These are phyloP conservation scores for Cyamopsis tetragonoloba DNA, from an alignment of 306 rosid genomes.

Conservation along the genomic window DNA sequence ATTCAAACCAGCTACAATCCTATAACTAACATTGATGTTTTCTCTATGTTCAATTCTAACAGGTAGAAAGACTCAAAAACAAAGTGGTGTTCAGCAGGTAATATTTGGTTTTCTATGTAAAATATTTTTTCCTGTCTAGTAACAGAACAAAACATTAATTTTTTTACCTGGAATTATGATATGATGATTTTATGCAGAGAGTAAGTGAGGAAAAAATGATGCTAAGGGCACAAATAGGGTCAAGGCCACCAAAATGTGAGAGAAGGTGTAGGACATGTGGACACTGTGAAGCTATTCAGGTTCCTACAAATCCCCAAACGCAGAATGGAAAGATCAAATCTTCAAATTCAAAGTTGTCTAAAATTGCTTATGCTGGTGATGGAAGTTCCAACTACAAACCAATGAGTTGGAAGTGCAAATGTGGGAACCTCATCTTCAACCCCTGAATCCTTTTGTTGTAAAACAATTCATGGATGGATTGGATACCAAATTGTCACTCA, in stretches of 20 bases:
- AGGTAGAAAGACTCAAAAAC: slow-evolving; percentile 51
- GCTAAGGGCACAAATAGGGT: slow-evolving; percentile 61
- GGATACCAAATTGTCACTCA: slow-evolving; percentile 21
- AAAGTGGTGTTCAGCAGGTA: slow-evolving; percentile 40
- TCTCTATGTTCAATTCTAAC: slow-evolving; percentile 37
- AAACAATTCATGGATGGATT: neutral
- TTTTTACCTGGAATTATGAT: neutral
- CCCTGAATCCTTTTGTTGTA: slow-evolving; percentile 39
- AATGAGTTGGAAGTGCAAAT: slow-evolving; percentile 97
- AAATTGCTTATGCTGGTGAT: slow-evolving; percentile 50
- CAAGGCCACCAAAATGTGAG: slow-evolving; percentile 88
- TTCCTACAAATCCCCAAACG: slow-evolving; percentile 58
- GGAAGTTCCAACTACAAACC: slow-evolving; percentile 81
- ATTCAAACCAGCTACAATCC: neutral
- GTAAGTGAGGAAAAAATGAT: slow-evolving; percentile 43
- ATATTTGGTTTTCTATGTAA: neutral
- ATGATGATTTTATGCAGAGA: slow-evolving; percentile 36
- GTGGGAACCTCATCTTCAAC: slow-evolving; percentile 77
- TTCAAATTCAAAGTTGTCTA: slow-evolving; percentile 34
- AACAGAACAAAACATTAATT: neutral
- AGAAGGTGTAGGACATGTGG: slow-evolving; percentile 71
- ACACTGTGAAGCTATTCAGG: slow-evolving; percentile 58
- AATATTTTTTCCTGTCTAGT: neutral
- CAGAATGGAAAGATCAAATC: slow-evolving; percentile 35
- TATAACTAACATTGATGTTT: neutral